Base-by-base conservation (phyloP, 2,329 filamentous ascomycete genomes). In the Alternaria sp. region DNA sequence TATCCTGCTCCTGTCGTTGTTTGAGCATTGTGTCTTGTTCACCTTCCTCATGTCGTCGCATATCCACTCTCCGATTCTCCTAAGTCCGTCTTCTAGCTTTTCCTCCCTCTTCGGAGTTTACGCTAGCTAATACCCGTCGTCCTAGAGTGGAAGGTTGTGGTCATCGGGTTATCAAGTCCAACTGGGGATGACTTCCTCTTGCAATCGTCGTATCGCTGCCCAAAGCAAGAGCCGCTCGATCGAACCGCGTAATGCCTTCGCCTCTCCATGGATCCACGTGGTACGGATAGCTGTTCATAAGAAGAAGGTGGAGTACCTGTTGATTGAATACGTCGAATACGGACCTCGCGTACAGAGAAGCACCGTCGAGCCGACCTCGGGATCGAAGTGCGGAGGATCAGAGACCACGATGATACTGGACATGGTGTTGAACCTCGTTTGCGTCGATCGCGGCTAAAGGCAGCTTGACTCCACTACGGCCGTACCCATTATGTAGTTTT, bases 1-100 rank as follows among this genome's bases (percentile, higher is more conserved):
- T 7, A 26, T 7, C 24, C 24, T 26, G 6, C 24, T 26, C 24
- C 24, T 20, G n/a, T 18, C 38, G 18, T 41, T 11, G n/a, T 41
- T 18, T 18, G n/a, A 20, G 1, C 38, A 20, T 11, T 0, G 0
- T 11, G 16, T 11, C 38, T 18, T n/a, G 7, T 20, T 41, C n/a
- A 18, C 73, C 6, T 73, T 80, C 32, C 69, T 74, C 12, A 78
- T 84, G 43, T 74, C 70, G 4, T 36, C 32, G 12, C 32, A n/a
- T 11, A 30, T 11, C 11, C 9, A 30, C 28, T 30, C 9, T 30
- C 28, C 4, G 28, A 30, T 11, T 5, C 28, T 30, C 28, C 11
- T 7, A 30, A 30, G 24, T 11, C 28, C 8, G 28, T 30, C 2
- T 30, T 30, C 0, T 30, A 30, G 9, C 28, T 30, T 30, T 30